phyloP scores from a whole-genome alignment of 2,329 filamentous ascomycete species.

The Pyrenochaeta sp. region DNA sequence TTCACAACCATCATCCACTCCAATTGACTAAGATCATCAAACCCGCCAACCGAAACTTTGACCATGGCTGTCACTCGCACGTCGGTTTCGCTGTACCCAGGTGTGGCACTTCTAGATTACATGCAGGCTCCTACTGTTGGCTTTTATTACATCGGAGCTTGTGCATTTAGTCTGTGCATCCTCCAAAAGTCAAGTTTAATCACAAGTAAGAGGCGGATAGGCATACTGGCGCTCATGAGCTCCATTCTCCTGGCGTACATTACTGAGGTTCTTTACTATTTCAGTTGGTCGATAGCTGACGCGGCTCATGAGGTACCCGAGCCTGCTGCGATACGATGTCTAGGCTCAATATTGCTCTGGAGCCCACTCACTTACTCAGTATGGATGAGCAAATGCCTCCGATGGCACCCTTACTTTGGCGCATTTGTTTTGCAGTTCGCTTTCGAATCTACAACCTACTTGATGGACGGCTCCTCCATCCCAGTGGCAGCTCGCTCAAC shows the following conservation, averaged over 20 bases:
- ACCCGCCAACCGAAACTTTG: conserved; percentile 1
- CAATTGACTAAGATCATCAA: background rate
- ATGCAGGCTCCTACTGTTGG: conserved; percentile 43
- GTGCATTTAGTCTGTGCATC: conserved; percentile 36
- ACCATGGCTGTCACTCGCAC: conserved; percentile 19
- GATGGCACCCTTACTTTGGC: conserved; percentile 47
- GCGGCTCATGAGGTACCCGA: conserved; percentile 41
- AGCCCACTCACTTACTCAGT: conserved; percentile 33
- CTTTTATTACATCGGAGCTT: conserved; percentile 40
- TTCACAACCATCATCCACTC: background rate
- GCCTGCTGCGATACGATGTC: conserved; percentile 42
- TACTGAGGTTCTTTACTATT: conserved; percentile 45
- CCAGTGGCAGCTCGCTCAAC: conserved; percentile 20
- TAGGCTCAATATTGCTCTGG: conserved; percentile 48
- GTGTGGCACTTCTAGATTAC: conserved; percentile 43
- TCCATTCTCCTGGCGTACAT: conserved; percentile 34
- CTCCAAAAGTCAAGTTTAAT: conserved; percentile 42
- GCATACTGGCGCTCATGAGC: conserved; percentile 21
- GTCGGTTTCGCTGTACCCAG: conserved; percentile 21
- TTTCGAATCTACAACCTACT: conserved; percentile 40
- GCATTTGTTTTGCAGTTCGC: conserved; percentile 43
- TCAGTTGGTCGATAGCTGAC: conserved; percentile 39
- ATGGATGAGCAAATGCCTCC: conserved; percentile 29
- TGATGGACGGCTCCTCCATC: conserved; percentile 32
- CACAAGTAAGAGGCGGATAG: conserved; percentile 31